Conservation (phyloP, 495 filamentous ascomycete genomes). For the Xylaria castorea region DNA sequence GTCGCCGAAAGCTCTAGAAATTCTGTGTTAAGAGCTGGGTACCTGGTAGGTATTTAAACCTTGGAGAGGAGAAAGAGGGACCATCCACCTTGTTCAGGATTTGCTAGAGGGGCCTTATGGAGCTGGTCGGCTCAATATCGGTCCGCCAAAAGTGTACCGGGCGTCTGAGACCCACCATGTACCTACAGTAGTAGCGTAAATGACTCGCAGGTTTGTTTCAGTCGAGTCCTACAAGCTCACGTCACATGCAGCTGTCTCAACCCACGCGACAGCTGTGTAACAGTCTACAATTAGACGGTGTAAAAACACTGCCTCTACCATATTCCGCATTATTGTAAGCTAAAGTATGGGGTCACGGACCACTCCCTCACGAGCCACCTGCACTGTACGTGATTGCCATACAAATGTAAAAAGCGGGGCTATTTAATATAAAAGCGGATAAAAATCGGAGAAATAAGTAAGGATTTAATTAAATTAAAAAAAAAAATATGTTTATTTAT, state of each 20-base stretch:
- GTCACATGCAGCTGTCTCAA: not conserved
- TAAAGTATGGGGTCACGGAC: no score
- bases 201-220: not conserved
- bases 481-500: no score
- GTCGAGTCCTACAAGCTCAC: not conserved
- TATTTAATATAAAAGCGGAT: no score
- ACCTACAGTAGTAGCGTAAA: no score
- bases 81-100: slow-evolving; percentile 12
- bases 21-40: slow-evolving; percentile 31
- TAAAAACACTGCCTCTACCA: no score
- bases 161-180: not conserved
- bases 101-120: slow-evolving; percentile 12
- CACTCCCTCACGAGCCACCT: no score
- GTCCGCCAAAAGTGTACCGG: not conserved
- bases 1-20: slow-evolving; percentile 47
- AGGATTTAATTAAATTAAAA: no score
- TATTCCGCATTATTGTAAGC: no score
- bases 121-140: slow-evolving; percentile 13
- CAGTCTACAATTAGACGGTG: no score
- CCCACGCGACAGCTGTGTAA: not conserved
- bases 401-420: no score
- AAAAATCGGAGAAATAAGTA: no score
- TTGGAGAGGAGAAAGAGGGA: not conserved
- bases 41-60: slow-evolving; percentile 24
- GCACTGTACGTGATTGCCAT: no score